A percentile compares a stretch with the other conserved stretches of the same genome.
Evolutionary conservation across 257 asterid species (phyloP).

Genomic region (Nicotiana knightiana): DNA sequence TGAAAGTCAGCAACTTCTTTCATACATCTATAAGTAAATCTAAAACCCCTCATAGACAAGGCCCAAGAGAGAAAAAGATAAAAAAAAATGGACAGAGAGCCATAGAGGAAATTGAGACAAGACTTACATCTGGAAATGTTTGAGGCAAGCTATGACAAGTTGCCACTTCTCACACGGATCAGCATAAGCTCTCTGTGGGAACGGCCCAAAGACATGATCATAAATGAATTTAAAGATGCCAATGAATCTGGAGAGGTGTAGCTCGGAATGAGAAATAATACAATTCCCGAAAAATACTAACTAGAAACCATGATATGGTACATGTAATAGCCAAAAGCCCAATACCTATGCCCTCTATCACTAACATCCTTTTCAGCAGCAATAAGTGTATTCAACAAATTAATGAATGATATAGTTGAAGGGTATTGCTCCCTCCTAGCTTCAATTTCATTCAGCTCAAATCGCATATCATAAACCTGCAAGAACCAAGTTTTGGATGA

Average conservation of each 20-base stretch:
- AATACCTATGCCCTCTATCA: constrained; percentile 88
- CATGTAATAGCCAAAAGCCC: constrained; percentile 1
- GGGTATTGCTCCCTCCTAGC: constrained; percentile 97
- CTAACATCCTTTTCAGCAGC: constrained; percentile 81
- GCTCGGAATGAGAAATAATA: constrained; percentile 7
- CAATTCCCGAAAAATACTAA: background rate
- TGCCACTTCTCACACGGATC: constrained; percentile 96
- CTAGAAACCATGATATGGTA: background rate
- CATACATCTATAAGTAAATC: constrained; percentile 2
- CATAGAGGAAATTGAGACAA: background rate
- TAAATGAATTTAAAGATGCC: constrained; percentile 91
- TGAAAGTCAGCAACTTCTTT: constrained; percentile 15
- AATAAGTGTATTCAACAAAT: constrained; percentile 70
- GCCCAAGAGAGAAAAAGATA: background rate
- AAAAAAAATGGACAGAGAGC: background rate
- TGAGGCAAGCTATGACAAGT: constrained; percentile 77
- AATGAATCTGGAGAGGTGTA: constrained; percentile 56
- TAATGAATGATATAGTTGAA: constrained; percentile 85
- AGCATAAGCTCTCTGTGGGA: constrained; percentile 92
- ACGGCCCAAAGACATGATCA: constrained; percentile 95
- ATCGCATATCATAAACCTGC: constrained; percentile 97
- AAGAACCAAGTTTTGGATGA: background rate
- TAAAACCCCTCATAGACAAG: background rate
- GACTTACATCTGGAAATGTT: constrained; percentile 79
- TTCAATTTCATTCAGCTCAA: constrained; percentile 93